Conservation (phyloP, 129 eudicot genomes). For the Oenanthe sinensis region DNA sequence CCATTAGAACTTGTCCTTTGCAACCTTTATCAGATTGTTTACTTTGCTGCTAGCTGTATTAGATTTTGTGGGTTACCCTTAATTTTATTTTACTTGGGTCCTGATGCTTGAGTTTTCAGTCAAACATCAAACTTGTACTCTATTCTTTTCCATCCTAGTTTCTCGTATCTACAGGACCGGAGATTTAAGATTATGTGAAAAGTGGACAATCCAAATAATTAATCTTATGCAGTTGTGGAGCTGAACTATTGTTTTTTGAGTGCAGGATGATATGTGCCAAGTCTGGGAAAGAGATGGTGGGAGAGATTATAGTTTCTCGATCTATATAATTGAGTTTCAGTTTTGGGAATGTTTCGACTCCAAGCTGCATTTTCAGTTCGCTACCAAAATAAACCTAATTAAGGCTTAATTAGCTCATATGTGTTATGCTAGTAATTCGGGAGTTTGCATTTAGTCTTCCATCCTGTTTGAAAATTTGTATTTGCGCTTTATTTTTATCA, state of each 20-base stretch:
- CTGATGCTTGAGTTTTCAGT: background rate
- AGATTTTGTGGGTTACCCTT: slow-evolving; percentile 8
- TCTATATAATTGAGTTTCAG: background rate
- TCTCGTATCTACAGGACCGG: too few relatives aligned
- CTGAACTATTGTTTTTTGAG: background rate
- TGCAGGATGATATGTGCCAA: background rate
- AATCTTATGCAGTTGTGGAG: too few relatives aligned
- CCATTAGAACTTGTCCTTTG: slow-evolving; percentile 10
- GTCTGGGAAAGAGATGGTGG: slow-evolving; percentile 1
- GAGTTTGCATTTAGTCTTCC: background rate
- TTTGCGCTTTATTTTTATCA: background rate
- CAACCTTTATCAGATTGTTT: slow-evolving; percentile 10
- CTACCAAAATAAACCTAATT: background rate
- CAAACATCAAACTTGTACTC: background rate
- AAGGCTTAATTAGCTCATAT: background rate
- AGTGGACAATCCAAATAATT: too few relatives aligned
- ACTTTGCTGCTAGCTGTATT: background rate
- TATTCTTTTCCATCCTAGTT: background rate
- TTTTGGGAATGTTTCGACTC: background rate
- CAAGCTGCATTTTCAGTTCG: background rate
- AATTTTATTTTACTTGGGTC: background rate
- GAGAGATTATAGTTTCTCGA: background rate
- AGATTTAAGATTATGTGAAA: too few relatives aligned
- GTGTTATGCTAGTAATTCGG: background rate
- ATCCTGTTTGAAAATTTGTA: background rate